Evolutionary conservation across 441 rosid genomes (phyloP), one percentile per base, ranked within the genome.

Genomic region (Omphalea diandra): DNA sequence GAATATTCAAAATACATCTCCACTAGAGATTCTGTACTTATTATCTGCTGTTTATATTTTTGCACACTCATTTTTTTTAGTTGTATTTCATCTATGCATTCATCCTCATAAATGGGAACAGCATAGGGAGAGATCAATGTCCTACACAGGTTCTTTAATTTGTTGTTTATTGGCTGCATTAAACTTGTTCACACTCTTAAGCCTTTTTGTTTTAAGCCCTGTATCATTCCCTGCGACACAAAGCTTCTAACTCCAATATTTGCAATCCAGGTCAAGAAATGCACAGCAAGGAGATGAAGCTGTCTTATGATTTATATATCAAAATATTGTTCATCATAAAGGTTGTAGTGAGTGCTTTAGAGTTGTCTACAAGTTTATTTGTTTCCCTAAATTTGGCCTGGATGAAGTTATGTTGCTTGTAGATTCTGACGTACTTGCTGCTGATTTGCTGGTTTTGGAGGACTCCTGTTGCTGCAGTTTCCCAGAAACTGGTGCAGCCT

Each of bases 401-500:
- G 73, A 65, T 40, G 68, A 70, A 52, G 68, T 53, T 60, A 33
- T 61, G 50, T 77, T 68, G 49, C 67, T 17, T 65, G 27, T 75
- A 94, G 99, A 84, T 86, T 72, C 63, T 80, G 46, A 69, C 77
- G 31, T 87, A 90, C 82, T 26, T 84, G 65, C 17, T 83, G 62
- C 76, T 92, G 76, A 73, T 88, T 70, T 60, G 81, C 67, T 88
- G 96, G 88, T 91, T 82, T 82, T 88, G 97, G 97, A 87, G 81
- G 82, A 78, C 88, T 56, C 97, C 97, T 29, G 83, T 94, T 73
- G 86, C 97, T 62, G 72, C 80, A 57, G 76, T 94, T 50, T 86
- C 98, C 71, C 76, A 70, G 81, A 88, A 84, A 61, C 86, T 92
- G 64, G 97, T 92, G 75, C 94, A 86, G 78, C 98, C 96, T 4